Evolutionary conservation across 257 asterid genomes (phyloP).

Genomic region (Petrea volubilis): DNA sequence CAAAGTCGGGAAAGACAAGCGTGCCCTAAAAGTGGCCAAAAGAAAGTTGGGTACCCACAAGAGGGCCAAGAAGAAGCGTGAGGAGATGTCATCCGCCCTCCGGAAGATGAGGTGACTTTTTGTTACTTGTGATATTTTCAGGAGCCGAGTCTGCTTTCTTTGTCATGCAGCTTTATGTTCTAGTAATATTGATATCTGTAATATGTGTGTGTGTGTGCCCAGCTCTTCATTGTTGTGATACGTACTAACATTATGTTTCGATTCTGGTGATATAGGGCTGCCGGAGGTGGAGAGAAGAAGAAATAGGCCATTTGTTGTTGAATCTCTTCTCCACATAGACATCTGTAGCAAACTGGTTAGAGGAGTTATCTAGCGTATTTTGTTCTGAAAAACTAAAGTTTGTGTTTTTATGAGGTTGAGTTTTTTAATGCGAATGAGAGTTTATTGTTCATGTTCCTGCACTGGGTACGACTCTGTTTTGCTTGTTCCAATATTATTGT

Average conservation of each 20-base stretch:
- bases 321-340: neutral
- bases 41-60: constrained; percentile 59
- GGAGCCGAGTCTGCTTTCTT: neutral
- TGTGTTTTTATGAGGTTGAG: neutral
- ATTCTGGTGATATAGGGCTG: constrained; percentile 26
- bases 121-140: neutral
- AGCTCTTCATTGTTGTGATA: neutral
- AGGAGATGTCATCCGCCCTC: constrained; percentile 54
- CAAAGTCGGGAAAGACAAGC: constrained; percentile 56
- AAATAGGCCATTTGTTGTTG: constrained; percentile 14
- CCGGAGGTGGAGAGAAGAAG: constrained; percentile 47
- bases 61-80: constrained; percentile 62
- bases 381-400: neutral
- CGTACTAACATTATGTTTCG: neutral
- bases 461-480: neutral
- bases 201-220: neutral
- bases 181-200: neutral
- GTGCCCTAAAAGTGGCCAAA: constrained; percentile 52
- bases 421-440: neutral
- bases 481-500: neutral
- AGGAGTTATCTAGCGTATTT: neutral
- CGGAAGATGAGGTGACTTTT: constrained; percentile 47
- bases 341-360: constrained; percentile 5
- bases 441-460: neutral
- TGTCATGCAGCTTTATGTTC: neutral